Percentiles rank a stretch among this genome's conserved stretches.
Conservation (phyloP, 2,329 filamentous ascomycete genomes). For the Leptographium procerum region DNA sequence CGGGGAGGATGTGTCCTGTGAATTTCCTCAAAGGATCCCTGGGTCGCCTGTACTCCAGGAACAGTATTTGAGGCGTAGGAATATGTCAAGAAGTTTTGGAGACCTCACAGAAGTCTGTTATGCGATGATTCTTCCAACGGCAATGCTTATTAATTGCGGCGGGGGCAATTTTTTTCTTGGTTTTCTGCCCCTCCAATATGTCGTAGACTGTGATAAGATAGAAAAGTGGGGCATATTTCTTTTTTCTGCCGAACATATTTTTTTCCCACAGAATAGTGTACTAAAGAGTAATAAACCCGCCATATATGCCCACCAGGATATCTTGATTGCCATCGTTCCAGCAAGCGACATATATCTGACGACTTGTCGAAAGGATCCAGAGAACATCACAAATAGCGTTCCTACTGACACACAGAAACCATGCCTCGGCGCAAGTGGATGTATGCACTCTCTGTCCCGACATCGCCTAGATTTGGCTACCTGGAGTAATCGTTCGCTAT, state of each 20-base stretch:
- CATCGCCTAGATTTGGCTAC: no score
- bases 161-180: conserved; percentile 1
- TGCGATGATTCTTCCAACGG: not conserved
- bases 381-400: not conserved
- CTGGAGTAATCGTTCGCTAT: not conserved
- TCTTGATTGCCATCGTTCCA: not conserved
- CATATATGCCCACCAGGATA: not conserved
- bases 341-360: not conserved
- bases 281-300: not conserved
- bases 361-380: not conserved
- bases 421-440: conserved; percentile 18
- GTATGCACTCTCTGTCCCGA: conserved; percentile 23
- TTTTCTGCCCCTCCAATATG: not conserved
- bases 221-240: not conserved
- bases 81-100: not conserved
- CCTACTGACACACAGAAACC: not conserved
- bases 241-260: conserved; percentile 1
- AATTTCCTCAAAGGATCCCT: not conserved
- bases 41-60: not conserved
- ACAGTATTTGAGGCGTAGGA: not conserved
- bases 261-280: not conserved
- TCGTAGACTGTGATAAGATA: not conserved
- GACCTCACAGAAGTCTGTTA: not conserved
- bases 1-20: no score
- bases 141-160: not conserved